These are phyloP conservation scores for Trametes cingulata DNA, from an alignment of 768 basidiomycete species.

Conservation along the genomic window DNA sequence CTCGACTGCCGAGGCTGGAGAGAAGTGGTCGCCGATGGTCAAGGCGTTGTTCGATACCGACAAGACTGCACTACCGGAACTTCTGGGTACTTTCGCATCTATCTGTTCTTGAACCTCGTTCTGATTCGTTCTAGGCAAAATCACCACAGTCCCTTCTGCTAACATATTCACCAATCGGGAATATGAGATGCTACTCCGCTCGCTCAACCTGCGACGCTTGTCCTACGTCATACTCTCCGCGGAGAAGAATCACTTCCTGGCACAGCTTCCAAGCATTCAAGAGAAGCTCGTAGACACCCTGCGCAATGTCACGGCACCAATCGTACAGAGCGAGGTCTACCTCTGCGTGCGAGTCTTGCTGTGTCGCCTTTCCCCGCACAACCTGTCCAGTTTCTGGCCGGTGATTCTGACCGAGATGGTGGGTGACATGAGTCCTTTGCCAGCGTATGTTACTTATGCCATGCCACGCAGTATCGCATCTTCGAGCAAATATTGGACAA, in stretches of 20 bases:
- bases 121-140: constrained; percentile 51
- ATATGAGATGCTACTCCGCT: constrained; percentile 86
- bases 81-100: constrained; percentile 57
- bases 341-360: constrained; percentile 89
- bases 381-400: constrained; percentile 95
- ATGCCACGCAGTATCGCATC: constrained; percentile 68
- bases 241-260: constrained; percentile 89
- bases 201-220: constrained; percentile 82
- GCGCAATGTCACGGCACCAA: constrained; percentile 72
- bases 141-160: constrained; percentile 83
- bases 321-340: constrained; percentile 93
- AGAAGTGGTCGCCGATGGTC: constrained; percentile 76
- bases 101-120: too few species aligned
- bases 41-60: constrained; percentile 83
- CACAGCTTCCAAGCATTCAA: constrained; percentile 90
- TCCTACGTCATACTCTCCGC: constrained; percentile 85
- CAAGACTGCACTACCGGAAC: constrained; percentile 80
- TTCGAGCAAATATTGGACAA: constrained; percentile 79
- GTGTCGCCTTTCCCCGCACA: constrained; percentile 88
- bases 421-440: neutral
- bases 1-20: constrained; percentile 54
- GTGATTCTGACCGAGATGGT: constrained; percentile 92
- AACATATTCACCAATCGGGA: constrained; percentile 97
- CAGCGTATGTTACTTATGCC: neutral
- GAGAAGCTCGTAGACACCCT: constrained; percentile 95